These are phyloP conservation scores for Geotrichum ghanense DNA, from an alignment of 805 yeast species.

Conservation along the genomic window DNA sequence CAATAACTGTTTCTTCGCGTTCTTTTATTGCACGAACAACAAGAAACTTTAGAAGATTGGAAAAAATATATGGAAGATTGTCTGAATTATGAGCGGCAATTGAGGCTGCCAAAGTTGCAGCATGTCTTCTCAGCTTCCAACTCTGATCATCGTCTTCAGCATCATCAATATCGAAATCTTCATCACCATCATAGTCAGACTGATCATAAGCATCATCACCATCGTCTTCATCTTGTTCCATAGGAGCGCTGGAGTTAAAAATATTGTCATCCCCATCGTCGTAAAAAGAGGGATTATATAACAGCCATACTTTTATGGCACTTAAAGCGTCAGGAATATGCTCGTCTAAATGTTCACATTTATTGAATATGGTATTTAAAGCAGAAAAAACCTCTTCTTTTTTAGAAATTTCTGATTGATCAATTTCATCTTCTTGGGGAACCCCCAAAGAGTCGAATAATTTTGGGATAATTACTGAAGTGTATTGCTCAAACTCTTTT, in stretches of 20 bases:
- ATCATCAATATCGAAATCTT: slow-evolving; percentile 18
- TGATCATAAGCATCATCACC: slow-evolving; percentile 37
- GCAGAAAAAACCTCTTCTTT: slow-evolving; percentile 40
- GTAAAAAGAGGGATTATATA: slow-evolving; percentile 38
- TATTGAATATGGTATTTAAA: slow-evolving; percentile 29
- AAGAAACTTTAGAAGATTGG: slow-evolving; percentile 30
- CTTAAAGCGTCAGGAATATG: slow-evolving; percentile 23
- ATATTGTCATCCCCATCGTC: slow-evolving; percentile 23
- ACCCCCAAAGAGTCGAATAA: slow-evolving; percentile 18
- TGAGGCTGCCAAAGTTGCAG: slow-evolving; percentile 33
- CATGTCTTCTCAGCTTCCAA: slow-evolving; percentile 51
- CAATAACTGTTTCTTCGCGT: slow-evolving; percentile 35
- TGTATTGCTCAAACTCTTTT: slow-evolving; percentile 11
- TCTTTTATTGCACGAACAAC: slow-evolving; percentile 27
- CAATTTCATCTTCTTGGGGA: slow-evolving; percentile 16
- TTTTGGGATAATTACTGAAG: slow-evolving; percentile 9
- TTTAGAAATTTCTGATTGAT: slow-evolving; percentile 31
- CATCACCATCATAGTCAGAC: slow-evolving; percentile 20
- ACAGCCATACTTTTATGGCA: slow-evolving; percentile 24
- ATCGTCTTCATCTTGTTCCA: slow-evolving; percentile 28
- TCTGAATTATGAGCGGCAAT: slow-evolving; percentile 30
- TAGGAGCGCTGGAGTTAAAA: slow-evolving; percentile 15
- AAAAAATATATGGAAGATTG: slow-evolving; percentile 22
- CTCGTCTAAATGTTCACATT: slow-evolving; percentile 27
- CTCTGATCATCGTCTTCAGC: slow-evolving; percentile 40